Conservation (phyloP, 2,329 filamentous ascomycete species). For the Clarireedia homoeocarpa region DNA sequence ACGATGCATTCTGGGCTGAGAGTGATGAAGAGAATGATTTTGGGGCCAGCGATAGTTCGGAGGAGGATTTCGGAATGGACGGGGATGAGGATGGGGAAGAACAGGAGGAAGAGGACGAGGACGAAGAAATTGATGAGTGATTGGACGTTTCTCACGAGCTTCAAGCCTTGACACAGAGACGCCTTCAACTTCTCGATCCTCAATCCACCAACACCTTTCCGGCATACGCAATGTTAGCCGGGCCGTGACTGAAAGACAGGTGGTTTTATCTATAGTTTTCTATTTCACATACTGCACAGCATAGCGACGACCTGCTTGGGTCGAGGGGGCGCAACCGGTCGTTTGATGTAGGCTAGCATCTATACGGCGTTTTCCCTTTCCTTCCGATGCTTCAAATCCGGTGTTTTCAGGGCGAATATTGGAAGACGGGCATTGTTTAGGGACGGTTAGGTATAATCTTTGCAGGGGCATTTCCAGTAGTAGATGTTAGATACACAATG, state of each 20-base stretch:
- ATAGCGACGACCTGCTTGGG: conserved; percentile 16
- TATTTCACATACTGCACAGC: conserved; percentile 19
- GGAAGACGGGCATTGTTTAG: background rate
- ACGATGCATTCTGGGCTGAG: conserved; percentile 78
- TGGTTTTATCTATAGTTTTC: conserved; percentile 10
- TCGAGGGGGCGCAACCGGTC: conserved; percentile 18
- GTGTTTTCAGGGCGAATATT: conserved; percentile 7
- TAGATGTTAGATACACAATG: background rate
- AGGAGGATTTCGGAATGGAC: conserved; percentile 53
- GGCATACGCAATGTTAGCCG: background rate
- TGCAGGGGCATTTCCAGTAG: conserved; percentile 1
- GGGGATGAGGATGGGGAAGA: conserved; percentile 50
- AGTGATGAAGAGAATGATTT: conserved; percentile 72
- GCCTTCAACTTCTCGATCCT: background rate
- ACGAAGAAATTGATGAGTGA: conserved; percentile 21
- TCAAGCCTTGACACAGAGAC: too few species aligned
- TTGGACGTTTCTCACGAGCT: background rate
- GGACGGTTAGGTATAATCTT: background rate
- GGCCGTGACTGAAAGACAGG: background rate
- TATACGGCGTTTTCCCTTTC: conserved; percentile 12
- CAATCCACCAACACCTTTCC: background rate
- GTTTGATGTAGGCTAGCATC: conserved; percentile 11
- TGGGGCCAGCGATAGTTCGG: conserved; percentile 59
- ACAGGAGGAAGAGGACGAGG: conserved; percentile 45
- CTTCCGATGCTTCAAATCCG: background rate